phyloP scores from a whole-genome alignment of 305 asterid species.

The Ilex paraguariensis region DNA sequence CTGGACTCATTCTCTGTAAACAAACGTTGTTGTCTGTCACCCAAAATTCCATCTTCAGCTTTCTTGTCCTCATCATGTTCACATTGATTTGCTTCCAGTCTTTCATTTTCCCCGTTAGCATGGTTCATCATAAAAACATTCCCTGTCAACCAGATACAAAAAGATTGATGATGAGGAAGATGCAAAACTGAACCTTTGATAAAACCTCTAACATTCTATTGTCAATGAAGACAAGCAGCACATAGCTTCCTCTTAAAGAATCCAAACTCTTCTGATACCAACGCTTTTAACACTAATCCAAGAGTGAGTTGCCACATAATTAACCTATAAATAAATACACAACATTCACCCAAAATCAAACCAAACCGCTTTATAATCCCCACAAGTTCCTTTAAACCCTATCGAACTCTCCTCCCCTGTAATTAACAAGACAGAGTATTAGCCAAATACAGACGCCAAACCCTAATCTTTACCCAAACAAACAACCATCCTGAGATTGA shows the following conservation, averaged over 20 bases:
- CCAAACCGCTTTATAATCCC: conserved; percentile 6
- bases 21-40: conserved; percentile 19
- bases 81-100: conserved; percentile 3
- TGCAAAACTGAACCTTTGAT: conserved; percentile 19
- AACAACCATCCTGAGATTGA: conserved; percentile 1
- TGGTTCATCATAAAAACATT: conserved; percentile 43
- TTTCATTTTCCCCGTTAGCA: conserved; percentile 37
- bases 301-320: conserved; percentile 14
- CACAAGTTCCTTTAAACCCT: conserved; percentile 8
- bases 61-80: conserved; percentile 30
- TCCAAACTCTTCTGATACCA: conserved; percentile 8
- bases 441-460: conserved; percentile 14
- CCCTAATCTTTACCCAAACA: conserved; percentile 19
- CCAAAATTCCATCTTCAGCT: conserved; percentile 22
- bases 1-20: conserved; percentile 23
- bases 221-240: conserved; percentile 31
- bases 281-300: conserved; percentile 15
- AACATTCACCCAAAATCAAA: conserved; percentile 18
- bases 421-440: conserved; percentile 19
- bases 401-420: conserved; percentile 18
- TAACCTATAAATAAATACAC: conserved; percentile 14
- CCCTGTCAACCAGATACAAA: conserved; percentile 55
- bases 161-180: conserved; percentile 28
- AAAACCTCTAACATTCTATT: conserved; percentile 33
- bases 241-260: conserved; percentile 30